phyloP scores from a whole-genome alignment of 192 early-diverging fungal species.

The Entrophospora sp. region DNA sequence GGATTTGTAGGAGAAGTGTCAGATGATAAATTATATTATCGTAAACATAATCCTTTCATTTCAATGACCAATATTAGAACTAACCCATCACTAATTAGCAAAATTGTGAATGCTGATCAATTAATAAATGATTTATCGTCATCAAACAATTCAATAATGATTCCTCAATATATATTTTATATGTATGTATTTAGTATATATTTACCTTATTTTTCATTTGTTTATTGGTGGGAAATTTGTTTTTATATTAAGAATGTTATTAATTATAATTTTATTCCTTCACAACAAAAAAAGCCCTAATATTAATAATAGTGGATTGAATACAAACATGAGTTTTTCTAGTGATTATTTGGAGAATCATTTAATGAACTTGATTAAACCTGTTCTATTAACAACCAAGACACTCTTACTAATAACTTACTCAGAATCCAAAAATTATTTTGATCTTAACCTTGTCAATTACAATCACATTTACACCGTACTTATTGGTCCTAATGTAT shows the following conservation, averaged over 20 bases:
- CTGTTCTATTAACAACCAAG: background rate
- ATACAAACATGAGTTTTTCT: too few relatives aligned
- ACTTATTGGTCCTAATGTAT: slow-evolving; percentile 17
- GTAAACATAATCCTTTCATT: slow-evolving; percentile 74
- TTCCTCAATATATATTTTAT: slow-evolving; percentile 53
- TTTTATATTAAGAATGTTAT: slow-evolving; percentile 23
- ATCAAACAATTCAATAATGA: slow-evolving; percentile 30
- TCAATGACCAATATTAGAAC: slow-evolving; percentile 41
- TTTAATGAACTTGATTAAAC: too few relatives aligned
- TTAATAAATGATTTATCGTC: slow-evolving; percentile 47
- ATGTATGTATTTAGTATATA: background rate
- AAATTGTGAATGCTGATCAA: slow-evolving; percentile 49
- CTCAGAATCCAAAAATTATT: background rate
- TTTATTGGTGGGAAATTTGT: background rate
- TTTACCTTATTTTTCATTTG: slow-evolving; percentile 5
- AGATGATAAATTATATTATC: slow-evolving; percentile 33
- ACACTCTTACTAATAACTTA: slow-evolving; percentile 11
- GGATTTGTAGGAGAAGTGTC: background rate
- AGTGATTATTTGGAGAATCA: too few relatives aligned
- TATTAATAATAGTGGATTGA: too few relatives aligned
- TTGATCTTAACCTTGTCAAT: background rate
- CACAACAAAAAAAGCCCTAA: too few relatives aligned
- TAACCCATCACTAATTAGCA: slow-evolving; percentile 52
- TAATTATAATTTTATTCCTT: too few relatives aligned
- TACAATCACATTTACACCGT: slow-evolving; percentile 9